Percentiles rank a stretch among this genome's conserved stretches.
Conservation (phyloP, 306 rosid species). For the Lathyrus sativus region DNA sequence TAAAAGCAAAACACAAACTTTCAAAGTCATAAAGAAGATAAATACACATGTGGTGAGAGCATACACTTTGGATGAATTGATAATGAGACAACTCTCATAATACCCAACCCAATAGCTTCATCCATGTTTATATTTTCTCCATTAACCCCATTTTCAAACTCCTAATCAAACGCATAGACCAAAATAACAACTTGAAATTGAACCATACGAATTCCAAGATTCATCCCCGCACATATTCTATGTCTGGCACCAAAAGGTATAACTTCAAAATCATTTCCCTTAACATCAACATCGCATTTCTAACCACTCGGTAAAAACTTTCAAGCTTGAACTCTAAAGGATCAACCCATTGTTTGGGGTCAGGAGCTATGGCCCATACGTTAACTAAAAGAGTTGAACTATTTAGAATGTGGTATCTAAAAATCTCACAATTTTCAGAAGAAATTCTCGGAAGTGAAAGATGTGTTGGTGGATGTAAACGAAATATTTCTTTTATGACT, state of each 20-base stretch:
- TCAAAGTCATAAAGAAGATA: background rate
- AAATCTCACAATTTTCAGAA: background rate
- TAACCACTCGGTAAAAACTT: background rate
- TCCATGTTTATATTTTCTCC: background rate
- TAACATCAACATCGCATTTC: background rate
- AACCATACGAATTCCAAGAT: background rate
- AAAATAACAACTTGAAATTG: background rate
- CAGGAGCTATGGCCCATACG: background rate
- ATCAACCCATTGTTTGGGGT: background rate
- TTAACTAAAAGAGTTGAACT: constrained; percentile 6
- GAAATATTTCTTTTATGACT: background rate
- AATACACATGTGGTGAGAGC: background rate
- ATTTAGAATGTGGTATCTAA: background rate
- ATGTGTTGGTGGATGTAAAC: background rate
- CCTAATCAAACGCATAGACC: background rate
- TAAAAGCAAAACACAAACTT: background rate
- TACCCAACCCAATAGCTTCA: background rate
- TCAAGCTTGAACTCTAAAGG: background rate
- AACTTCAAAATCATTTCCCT: background rate
- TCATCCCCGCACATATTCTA: background rate
- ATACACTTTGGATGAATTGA: background rate
- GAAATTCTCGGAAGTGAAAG: background rate
- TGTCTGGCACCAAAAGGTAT: background rate
- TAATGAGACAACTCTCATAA: background rate
- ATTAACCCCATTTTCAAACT: background rate